Conservation (phyloP, 2,329 filamentous ascomycete species). For the Sclerotinia trifoliorum region DNA sequence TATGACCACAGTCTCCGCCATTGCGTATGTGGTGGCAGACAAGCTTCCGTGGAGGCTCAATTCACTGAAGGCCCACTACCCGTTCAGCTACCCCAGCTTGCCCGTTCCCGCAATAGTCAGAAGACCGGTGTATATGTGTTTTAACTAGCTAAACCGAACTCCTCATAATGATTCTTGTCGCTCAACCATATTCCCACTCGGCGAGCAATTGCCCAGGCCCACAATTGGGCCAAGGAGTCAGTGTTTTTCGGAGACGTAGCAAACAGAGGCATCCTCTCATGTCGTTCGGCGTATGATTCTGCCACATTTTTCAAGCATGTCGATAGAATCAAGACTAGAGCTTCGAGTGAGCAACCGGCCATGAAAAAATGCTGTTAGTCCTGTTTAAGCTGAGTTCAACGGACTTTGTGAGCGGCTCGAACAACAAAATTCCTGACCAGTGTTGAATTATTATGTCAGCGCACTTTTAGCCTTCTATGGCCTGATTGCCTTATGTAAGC, state of each 20-base stretch:
- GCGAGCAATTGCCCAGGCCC: neutral
- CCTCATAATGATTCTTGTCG: neutral
- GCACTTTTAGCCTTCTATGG: neutral
- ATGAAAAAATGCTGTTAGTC: neutral
- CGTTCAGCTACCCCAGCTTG: neutral
- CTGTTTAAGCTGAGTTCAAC: neutral
- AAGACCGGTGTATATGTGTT: neutral
- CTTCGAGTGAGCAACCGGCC: neutral
- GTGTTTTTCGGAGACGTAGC: neutral
- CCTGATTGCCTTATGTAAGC: neutral
- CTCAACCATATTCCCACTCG: conserved; percentile 1
- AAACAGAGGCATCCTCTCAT: neutral
- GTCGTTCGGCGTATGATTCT: neutral
- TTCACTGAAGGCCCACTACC: too few species aligned
- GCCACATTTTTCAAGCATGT: neutral
- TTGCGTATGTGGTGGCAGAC: neutral
- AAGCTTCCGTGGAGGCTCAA: neutral
- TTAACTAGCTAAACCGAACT: neutral
- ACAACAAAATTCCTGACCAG: neutral
- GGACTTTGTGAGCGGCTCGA: neutral
- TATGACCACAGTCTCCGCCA: neutral
- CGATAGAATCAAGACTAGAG: neutral
- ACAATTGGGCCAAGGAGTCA: conserved; percentile 5
- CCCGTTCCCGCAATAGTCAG: neutral
- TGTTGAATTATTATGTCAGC: neutral